phyloP scores from a whole-genome alignment of 495 filamentous ascomycete genomes.

The Glarea lozoyensis region DNA sequence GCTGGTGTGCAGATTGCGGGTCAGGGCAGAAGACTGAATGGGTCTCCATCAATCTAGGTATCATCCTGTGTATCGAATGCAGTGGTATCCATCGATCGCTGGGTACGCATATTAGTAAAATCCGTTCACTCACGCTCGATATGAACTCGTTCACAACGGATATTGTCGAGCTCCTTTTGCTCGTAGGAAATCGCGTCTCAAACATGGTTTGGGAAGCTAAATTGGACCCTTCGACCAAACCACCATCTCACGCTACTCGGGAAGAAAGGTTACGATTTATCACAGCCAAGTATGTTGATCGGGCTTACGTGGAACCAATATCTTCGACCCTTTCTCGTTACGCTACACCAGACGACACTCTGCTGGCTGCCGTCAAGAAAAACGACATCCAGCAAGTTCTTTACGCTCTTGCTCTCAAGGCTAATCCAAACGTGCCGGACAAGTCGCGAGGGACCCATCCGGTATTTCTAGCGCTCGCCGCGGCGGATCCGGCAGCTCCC shows the following conservation, averaged over 20 bases:
- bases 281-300: constrained; percentile 86
- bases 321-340: constrained; percentile 68
- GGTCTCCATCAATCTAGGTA: constrained; percentile 97
- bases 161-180: constrained; percentile 87
- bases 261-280: constrained; percentile 91
- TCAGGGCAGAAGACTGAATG: constrained; percentile 90
- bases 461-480: constrained; percentile 86
- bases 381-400: constrained; percentile 89
- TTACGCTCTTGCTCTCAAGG: constrained; percentile 79
- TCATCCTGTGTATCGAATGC: constrained; percentile 96
- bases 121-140: constrained; percentile 91
- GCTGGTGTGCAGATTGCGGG: constrained; percentile 90
- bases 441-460: constrained; percentile 81
- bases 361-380: constrained; percentile 88
- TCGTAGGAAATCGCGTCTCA: constrained; percentile 86
- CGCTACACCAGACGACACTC: constrained; percentile 73
- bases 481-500: constrained; percentile 79
- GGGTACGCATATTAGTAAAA: constrained; percentile 95
- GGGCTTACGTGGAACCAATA: constrained; percentile 70
- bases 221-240: constrained; percentile 63
- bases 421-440: constrained; percentile 81
- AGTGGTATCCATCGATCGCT: constrained; percentile 95
- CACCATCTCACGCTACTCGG: constrained; percentile 63
- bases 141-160: constrained; percentile 93
- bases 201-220: constrained; percentile 96